These are phyloP conservation scores for Nothophoma quercina DNA, from an alignment of 2,329 filamentous ascomycete genomes.

Conservation along the genomic window DNA sequence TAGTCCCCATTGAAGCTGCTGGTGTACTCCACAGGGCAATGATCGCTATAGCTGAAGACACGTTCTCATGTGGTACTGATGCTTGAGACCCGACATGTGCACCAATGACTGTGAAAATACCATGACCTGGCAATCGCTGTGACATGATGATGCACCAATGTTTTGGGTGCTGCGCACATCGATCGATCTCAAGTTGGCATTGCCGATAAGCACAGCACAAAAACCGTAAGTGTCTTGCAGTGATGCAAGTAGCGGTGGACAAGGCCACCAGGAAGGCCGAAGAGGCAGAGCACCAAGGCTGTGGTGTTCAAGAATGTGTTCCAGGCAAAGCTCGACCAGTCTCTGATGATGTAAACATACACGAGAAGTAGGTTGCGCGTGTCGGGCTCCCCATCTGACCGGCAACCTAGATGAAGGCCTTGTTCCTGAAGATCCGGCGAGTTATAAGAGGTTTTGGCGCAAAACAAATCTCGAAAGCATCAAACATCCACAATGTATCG, in stretches of 20 bases:
- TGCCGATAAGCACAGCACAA: not conserved
- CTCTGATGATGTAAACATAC: not conserved
- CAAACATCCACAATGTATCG: not conserved
- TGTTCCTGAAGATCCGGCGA: not conserved
- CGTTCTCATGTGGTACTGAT: not conserved
- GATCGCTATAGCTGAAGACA: conserved; percentile 2
- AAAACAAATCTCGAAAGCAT: not conserved
- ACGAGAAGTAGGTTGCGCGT: conserved; percentile 2
- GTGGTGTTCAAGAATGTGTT: not conserved
- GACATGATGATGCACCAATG: not conserved
- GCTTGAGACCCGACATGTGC: not conserved
- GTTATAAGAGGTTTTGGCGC: not conserved
- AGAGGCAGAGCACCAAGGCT: conserved; percentile 1
- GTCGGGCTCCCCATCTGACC: conserved; percentile 1
- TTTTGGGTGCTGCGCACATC: not conserved
- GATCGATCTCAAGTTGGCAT: not conserved
- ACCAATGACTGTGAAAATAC: not conserved
- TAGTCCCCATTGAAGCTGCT: not conserved
- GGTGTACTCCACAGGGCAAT: not conserved
- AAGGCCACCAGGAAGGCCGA: not conserved
- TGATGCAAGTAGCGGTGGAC: not conserved
- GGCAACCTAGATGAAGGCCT: not conserved
- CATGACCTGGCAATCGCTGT: not conserved
- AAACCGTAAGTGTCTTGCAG: not conserved
- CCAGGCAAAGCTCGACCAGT: conserved; percentile 1